Evolutionary conservation across 2,329 filamentous ascomycete species (phyloP).

Genomic region (Niveomyces coronatus): DNA sequence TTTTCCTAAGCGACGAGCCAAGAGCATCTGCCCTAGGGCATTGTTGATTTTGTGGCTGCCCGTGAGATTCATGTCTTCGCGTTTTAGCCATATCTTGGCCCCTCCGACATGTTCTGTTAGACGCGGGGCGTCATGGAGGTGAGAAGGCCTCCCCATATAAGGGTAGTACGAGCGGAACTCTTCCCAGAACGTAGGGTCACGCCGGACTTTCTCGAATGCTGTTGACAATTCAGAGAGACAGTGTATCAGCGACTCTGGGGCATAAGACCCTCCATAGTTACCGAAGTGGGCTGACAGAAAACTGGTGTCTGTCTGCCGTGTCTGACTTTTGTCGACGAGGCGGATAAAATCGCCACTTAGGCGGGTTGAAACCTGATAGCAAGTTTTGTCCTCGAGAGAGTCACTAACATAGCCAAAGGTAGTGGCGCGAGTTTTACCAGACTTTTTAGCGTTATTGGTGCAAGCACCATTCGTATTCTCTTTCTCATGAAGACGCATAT

Average conservation of each 20-base stretch:
- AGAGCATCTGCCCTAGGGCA: conserved; percentile 81
- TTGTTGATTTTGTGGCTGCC: conserved; percentile 99
- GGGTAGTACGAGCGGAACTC: conserved; percentile 93
- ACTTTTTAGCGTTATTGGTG: too few species aligned
- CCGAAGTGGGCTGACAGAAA: conserved; percentile 87
- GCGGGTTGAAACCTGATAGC: too few species aligned
- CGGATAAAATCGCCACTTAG: too few species aligned
- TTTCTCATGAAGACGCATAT: too few species aligned
- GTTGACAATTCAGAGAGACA: conserved; percentile 82
- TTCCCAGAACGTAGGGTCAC: conserved; percentile 91
- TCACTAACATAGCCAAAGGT: too few species aligned
- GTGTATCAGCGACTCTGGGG: conserved; percentile 96
- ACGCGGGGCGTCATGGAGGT: conserved; percentile 78
- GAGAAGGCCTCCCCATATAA: conserved; percentile 92
- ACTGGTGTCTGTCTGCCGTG: too few species aligned
- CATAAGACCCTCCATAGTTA: conserved; percentile 94
- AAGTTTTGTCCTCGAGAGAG: too few species aligned
- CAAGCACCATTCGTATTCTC: too few species aligned
- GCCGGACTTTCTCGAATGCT: conserved; percentile 77
- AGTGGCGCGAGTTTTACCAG: too few species aligned
- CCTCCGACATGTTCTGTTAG: conserved; percentile 83
- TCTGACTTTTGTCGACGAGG: too few species aligned
- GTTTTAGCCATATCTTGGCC: conserved; percentile 95
- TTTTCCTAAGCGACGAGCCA: conserved; percentile 82
- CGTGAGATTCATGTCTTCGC: conserved; percentile 95